phyloP scores from a whole-genome alignment of 768 basidiomycete genomes.

The Cyclocybe cylindracea region DNA sequence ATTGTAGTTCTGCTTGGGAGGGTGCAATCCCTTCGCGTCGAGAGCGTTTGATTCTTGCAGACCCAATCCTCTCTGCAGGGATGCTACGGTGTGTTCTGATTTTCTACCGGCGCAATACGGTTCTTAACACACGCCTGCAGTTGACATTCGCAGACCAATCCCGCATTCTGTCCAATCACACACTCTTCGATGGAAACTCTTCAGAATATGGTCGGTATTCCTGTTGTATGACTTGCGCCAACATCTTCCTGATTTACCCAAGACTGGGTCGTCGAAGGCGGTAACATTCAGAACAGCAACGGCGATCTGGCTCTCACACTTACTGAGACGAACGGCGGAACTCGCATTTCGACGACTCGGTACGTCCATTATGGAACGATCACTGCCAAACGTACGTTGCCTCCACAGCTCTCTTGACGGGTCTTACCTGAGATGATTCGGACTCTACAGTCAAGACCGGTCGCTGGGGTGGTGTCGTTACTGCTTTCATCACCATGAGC shows the following conservation, averaged over 20 bases:
- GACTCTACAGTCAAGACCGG: conserved; percentile 66
- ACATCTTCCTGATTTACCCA: neutral
- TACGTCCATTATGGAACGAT: conserved; percentile 83
- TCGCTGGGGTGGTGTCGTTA: conserved; percentile 79
- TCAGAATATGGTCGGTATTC: conserved; percentile 56
- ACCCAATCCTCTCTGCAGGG: conserved; percentile 73
- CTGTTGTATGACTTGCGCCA: neutral
- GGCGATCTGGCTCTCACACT: conserved; percentile 71
- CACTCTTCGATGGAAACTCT: conserved; percentile 74
- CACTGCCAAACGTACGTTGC: conserved; percentile 54
- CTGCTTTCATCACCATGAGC: conserved; percentile 85
- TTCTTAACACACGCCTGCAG: conserved; percentile 28
- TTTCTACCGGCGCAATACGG: neutral
- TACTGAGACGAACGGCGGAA: conserved; percentile 73
- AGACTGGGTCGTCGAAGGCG: conserved; percentile 77
- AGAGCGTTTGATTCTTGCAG: conserved; percentile 62
- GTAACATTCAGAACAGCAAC: conserved; percentile 65
- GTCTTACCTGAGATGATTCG: too few relatives aligned
- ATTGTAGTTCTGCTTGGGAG: conserved; percentile 75
- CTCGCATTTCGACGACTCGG: conserved; percentile 74
- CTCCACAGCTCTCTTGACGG: neutral
- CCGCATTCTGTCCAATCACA: conserved; percentile 64
- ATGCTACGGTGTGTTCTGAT: conserved; percentile 42
- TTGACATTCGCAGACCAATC: conserved; percentile 65
- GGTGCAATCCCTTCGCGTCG: conserved; percentile 82